Base-by-base conservation (phyloP, 257 asterid genomes). In the Scutellaria minor region DNA sequence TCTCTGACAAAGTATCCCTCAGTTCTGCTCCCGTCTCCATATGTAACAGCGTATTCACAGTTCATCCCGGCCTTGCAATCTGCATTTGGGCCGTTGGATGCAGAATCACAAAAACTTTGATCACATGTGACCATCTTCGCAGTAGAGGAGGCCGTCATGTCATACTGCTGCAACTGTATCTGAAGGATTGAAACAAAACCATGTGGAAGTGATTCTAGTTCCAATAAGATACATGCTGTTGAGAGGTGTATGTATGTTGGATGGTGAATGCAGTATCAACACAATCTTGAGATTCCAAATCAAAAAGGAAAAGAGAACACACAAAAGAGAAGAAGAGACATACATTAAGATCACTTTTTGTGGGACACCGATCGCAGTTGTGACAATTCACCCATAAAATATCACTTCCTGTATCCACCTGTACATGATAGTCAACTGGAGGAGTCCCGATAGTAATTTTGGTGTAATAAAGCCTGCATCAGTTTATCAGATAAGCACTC, bases 371-470 rank as follows among this genome's bases (percentile, higher is more conserved):
- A 51, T 64, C 81, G 75, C 99, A 95, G 69, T 87, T 82, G 72
- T 83, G 92, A 75, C 99, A 95, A 69, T 95, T 95, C 78, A 95
- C 89, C 99, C 99, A 95, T 71, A 95, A 78, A 55, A 90, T 95
- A 82, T 95, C 99, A 81, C 99, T 95, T 79, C 99, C 99, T 12
- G 99, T 95, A 72, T 95, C 99, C 1, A 95, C 98, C 82, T 95
- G 99, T 67, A 92, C 97, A 61, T 88, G 86, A 74, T 92, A 95
- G 67, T 92, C 97, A 64, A 77, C 81, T 39, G 99, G 93, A 86
- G 99, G 99, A 83, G 85, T 87, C 67, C 99, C 99, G 27, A 95
- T 85, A 35, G 95, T 76, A 73, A 95, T 88, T 78, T 81, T 87
- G 52, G 99, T 90, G 85, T 86, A 95, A 78, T 92, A 95, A 45